These are phyloP conservation scores for Arthrobotrys iridis DNA, from an alignment of 2,329 filamentous ascomycete genomes.

Conservation along the genomic window DNA sequence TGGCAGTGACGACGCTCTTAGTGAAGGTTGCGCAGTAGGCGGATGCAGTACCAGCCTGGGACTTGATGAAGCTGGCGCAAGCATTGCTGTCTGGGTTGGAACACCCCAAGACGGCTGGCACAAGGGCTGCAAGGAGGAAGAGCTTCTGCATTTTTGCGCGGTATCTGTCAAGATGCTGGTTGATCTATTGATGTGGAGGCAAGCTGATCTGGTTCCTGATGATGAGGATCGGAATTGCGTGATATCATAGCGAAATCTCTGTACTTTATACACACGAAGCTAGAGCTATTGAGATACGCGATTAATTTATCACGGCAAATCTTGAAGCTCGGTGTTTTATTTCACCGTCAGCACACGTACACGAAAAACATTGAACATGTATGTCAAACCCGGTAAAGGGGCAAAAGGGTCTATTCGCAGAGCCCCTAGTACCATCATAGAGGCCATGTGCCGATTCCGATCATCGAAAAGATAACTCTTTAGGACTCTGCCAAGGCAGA, in stretches of 20 bases:
- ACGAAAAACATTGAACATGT: background rate
- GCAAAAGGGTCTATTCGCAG: background rate
- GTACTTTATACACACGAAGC: constrained; percentile 24
- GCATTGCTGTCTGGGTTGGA: constrained; percentile 58
- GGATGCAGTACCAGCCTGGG: constrained; percentile 31
- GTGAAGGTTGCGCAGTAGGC: constrained; percentile 52
- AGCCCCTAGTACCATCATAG: background rate
- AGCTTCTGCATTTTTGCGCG: constrained; percentile 35
- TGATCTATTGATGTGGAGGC: background rate
- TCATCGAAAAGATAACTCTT: no score
- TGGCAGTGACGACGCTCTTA: constrained; percentile 55
- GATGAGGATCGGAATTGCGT: background rate
- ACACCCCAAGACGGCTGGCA: constrained; percentile 58
- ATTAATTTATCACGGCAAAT: constrained; percentile 15
- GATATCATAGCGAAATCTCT: background rate
- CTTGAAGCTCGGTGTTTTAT: constrained; percentile 42
- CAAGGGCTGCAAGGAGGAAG: constrained; percentile 55
- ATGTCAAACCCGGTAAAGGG: background rate
- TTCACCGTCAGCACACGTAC: constrained; percentile 35
- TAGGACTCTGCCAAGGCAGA: background rate
- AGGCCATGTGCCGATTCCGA: constrained; percentile 20
- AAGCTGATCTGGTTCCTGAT: background rate
- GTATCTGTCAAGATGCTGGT: background rate
- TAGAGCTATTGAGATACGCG: background rate
- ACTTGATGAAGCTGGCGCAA: constrained; percentile 60